These are phyloP conservation scores for Aspergillus sp. DNA, from an alignment of 2,329 filamentous ascomycete species.

Conservation along the genomic window DNA sequence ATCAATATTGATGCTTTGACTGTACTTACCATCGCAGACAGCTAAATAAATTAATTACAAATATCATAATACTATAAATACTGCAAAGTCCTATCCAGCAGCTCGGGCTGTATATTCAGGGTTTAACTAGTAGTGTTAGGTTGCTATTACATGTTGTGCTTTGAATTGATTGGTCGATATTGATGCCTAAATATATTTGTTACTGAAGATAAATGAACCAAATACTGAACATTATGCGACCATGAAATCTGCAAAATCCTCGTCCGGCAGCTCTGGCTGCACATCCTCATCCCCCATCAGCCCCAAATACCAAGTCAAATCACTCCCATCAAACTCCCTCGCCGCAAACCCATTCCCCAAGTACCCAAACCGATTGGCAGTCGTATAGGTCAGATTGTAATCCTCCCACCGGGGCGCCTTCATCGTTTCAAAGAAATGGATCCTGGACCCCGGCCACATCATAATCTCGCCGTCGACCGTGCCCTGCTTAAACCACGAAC, in stretches of 20 bases:
- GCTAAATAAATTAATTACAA: too few species aligned
- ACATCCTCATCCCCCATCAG: background rate
- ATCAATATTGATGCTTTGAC: too few species aligned
- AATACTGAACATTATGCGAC: background rate
- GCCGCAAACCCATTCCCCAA: conserved; percentile 20
- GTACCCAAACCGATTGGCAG: conserved; percentile 19
- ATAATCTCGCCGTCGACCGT: conserved; percentile 12
- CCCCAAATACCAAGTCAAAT: conserved; percentile 8
- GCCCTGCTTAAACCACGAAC: conserved; percentile 15
- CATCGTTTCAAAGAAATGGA: conserved; percentile 27
- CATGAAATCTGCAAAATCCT: background rate
- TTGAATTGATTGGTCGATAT: too few species aligned
- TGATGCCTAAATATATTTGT: too few species aligned
- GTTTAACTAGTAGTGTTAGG: too few species aligned
- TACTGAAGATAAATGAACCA: too few species aligned
- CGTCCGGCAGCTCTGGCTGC: background rate
- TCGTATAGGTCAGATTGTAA: conserved; percentile 20
- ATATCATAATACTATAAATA: too few species aligned
- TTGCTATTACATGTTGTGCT: too few species aligned
- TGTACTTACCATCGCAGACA: too few species aligned
- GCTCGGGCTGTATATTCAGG: too few species aligned
- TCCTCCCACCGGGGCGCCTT: conserved; percentile 26
- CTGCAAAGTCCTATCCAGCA: too few species aligned
- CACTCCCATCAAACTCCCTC: conserved; percentile 19
- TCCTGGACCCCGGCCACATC: conserved; percentile 23